Base-by-base conservation (phyloP, 176 grass and related monocot species). In the Ensete glaucum region DNA sequence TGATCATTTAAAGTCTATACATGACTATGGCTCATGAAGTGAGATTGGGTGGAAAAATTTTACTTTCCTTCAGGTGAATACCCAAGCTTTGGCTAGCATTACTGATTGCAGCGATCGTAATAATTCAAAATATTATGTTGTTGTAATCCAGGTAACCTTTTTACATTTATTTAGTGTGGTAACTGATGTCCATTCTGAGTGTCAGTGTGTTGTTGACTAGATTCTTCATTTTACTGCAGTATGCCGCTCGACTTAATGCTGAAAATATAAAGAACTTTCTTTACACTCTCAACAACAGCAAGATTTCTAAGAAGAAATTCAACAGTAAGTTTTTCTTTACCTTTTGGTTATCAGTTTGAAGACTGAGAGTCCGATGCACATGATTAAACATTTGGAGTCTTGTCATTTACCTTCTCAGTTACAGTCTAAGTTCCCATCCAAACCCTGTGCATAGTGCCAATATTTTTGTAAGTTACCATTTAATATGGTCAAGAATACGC, bases 61-160 rank as follows among this genome's bases (percentile, higher is more conserved):
- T 52, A 9, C 21, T 77, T 3, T 77, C 83, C 17, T 20, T 72
- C 78, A 91, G 94, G 90, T 94, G 54, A 99, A 99, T 78, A 99
- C 86, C 3, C 91, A 91, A 85, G 86, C 84, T 75, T 49, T 80
- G 76, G 82, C 79, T 29, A 77, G 82, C 76, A 77, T 99, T 70
- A 82, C 87, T 76, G 90, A 89, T 69, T 99, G 95, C 64, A 94
- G 84, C 54, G 82, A 99, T 79, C 95, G 71, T 13, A 99, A 93
- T 27, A 91, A 99, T 85, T 99, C 90, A 67, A 99, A 99, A 81
- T 99, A 99, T 79, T 99, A 99, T 82, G 84, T 93, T 11, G 70
- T 99, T 75, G 85, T 99, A 64, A 79, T 99, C 85, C 95, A 94
- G 90, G 95, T 94, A 83, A 79, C 9, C 52, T 70, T 43, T 50